Evolutionary conservation across 768 basidiomycete genomes (phyloP).

Genomic region (Astraeus odoratus): DNA sequence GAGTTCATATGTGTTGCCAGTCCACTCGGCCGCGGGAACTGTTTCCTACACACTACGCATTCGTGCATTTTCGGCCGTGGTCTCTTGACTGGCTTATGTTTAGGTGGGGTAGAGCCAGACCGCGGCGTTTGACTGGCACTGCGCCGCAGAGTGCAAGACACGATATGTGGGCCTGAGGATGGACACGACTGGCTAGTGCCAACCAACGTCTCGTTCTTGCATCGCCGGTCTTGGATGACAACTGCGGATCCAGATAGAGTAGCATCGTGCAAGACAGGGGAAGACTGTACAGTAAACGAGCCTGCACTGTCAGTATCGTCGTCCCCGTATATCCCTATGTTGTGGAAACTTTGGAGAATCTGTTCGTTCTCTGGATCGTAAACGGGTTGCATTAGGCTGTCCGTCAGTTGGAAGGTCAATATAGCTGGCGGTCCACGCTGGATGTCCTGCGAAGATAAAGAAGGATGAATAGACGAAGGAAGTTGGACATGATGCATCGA

Average conservation of each 20-base stretch:
- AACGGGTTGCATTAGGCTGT: constrained; percentile 16
- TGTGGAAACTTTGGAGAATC: constrained; percentile 11
- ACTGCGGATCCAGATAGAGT: background rate
- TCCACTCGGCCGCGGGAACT: constrained; percentile 46
- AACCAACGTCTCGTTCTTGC: background rate
- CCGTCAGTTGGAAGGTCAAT: constrained; percentile 26
- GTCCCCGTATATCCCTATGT: constrained; percentile 13
- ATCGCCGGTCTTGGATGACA: background rate
- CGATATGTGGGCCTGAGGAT: background rate
- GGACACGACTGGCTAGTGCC: background rate
- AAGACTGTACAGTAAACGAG: background rate
- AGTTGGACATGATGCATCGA: constrained; percentile 28
- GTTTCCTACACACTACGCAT: constrained; percentile 37
- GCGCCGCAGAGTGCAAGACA: background rate
- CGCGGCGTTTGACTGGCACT: background rate
- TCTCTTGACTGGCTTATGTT: constrained; percentile 24
- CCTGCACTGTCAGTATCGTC: constrained; percentile 8
- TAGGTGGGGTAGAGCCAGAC: background rate
- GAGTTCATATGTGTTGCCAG: constrained; percentile 48
- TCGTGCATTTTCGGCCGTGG: constrained; percentile 39
- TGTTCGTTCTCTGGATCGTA: constrained; percentile 23
- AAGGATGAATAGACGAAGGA: constrained; percentile 9
- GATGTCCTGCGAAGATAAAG: constrained; percentile 4
- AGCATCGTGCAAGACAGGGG: background rate
- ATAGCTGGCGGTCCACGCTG: constrained; percentile 19